Evolutionary conservation across 176 grass and related monocot genomes (phyloP).

Genomic region (Oryza brachyantha): DNA sequence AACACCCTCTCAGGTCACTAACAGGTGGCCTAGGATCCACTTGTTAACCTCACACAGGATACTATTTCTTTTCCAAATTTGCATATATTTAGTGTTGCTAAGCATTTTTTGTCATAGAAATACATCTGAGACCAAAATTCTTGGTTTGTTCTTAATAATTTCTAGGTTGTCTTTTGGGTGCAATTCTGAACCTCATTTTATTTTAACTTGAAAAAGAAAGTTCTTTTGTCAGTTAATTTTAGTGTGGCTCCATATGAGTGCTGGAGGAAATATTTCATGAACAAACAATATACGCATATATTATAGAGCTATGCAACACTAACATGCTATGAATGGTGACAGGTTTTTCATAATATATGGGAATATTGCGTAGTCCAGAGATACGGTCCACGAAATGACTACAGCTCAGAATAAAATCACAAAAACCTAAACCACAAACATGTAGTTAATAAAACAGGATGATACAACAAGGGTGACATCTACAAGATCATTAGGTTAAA

Average conservation of each 20-base stretch:
- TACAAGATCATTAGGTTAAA: not conserved
- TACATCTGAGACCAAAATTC: not conserved
- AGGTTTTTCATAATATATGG: too few relatives aligned
- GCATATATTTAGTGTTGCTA: not conserved
- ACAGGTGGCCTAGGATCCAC: not conserved
- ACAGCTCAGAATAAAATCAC: not conserved
- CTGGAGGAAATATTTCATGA: not conserved
- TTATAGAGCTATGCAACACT: not conserved
- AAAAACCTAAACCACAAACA: not conserved
- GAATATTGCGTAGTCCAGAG: not conserved
- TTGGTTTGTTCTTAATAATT: not conserved
- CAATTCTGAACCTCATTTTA: not conserved
- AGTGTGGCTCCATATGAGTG: not conserved
- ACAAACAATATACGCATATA: not conserved
- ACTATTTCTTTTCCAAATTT: not conserved
- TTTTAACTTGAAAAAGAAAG: not conserved
- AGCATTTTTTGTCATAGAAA: not conserved
- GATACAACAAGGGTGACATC: constrained; percentile 2
- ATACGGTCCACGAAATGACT: not conserved
- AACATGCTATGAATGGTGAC: too few relatives aligned
- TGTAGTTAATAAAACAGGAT: not conserved
- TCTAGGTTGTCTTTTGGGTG: not conserved
- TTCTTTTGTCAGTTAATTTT: not conserved
- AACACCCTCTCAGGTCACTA: not conserved
- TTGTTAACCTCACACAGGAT: not conserved